Base-by-base conservation (phyloP, 352 stramenopile species). In the Pythium volutum region DNA sequence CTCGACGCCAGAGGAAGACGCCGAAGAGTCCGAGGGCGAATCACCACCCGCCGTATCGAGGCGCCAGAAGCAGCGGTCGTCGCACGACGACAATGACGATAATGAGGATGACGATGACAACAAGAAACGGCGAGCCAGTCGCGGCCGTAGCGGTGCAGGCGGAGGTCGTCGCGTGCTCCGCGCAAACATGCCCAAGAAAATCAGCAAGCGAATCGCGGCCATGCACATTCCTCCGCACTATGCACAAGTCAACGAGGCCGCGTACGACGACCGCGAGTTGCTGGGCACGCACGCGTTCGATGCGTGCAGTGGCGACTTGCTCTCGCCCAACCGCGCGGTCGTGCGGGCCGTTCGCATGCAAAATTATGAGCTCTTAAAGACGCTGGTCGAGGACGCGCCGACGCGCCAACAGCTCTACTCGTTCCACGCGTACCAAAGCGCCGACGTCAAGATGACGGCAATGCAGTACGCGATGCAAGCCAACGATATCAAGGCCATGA, bases 181-280 rank as follows among this genome's bases (percentile, higher is more conserved):
- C 1, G 56, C 56, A 22, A 56, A 53, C 2, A 26, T 46, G 46
- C 34, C 56, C 34, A 55, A 52, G 47, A 64, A 64, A 25, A 4
- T 46, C 18, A 64, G 57, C 57, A 80, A 77, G 34, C 50, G 68
- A 23, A 58, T 76, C 20, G 64, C 54, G 4, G 64, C 48, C 12
- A 68, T 76, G 59, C 67, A 81, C 45, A 83, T 88, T 14, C 69
- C 70, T 4, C 80, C 82, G 15, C 60, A 74, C 18, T 78, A 79
- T 26, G 57, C 70, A 9, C 74, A 62, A 0, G 71, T 87, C 29
- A 70, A 88, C 34, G 46, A 72, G 43, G 38, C 27, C 27, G 79
- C 80, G 66, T 88, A 89, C 55, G 67, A 80, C n/a, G 80, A 92
- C 41, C 20, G 29, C 11, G 79, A 90, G 55, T 38, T 90, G 0